Evolutionary conservation across 2,329 filamentous ascomycete genomes (phyloP).

Genomic region (Calycina herbarum): DNA sequence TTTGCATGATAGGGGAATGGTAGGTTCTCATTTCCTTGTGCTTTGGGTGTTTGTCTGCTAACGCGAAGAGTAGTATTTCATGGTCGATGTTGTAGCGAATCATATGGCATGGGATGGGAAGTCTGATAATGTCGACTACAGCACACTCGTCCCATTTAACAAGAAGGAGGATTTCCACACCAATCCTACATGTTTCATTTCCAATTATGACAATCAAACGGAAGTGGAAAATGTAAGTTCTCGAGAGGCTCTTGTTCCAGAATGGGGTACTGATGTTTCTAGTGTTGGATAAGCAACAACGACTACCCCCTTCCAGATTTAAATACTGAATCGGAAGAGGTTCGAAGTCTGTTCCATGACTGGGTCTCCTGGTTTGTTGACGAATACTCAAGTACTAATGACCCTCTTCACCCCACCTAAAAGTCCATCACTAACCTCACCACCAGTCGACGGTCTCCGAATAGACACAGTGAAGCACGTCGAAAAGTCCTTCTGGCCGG

Average conservation of each 20-base stretch:
- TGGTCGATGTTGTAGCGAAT: slow-evolving; percentile 53
- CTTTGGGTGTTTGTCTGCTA: background rate
- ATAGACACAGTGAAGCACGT: slow-evolving; percentile 50
- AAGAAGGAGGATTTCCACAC: slow-evolving; percentile 15
- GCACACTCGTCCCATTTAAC: slow-evolving; percentile 24
- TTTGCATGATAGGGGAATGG: slow-evolving; percentile 38
- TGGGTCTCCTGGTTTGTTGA: slow-evolving; percentile 43
- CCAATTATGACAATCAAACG: slow-evolving; percentile 37
- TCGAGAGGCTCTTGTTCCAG: background rate
- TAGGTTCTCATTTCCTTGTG: background rate
- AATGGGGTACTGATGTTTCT: background rate
- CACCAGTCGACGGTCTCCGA: slow-evolving; percentile 41
- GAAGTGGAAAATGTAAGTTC: slow-evolving; percentile 30
- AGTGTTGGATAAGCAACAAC: slow-evolving; percentile 33
- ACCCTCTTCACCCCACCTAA: background rate
- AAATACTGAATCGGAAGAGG: slow-evolving; percentile 41
- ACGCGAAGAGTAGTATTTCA: slow-evolving; percentile 39
- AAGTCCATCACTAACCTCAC: background rate
- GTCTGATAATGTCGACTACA: slow-evolving; percentile 22
- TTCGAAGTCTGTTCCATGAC: slow-evolving; percentile 40
- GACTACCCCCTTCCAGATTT: slow-evolving; percentile 47
- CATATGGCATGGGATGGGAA: slow-evolving; percentile 40
- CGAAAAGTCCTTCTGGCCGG: slow-evolving; percentile 52
- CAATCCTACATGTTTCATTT: slow-evolving; percentile 26
- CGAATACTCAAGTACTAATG: slow-evolving; percentile 38